These are phyloP conservation scores for Aspergillus hiratsukae DNA, from an alignment of 2,329 filamentous ascomycete species.

Conservation along the genomic window DNA sequence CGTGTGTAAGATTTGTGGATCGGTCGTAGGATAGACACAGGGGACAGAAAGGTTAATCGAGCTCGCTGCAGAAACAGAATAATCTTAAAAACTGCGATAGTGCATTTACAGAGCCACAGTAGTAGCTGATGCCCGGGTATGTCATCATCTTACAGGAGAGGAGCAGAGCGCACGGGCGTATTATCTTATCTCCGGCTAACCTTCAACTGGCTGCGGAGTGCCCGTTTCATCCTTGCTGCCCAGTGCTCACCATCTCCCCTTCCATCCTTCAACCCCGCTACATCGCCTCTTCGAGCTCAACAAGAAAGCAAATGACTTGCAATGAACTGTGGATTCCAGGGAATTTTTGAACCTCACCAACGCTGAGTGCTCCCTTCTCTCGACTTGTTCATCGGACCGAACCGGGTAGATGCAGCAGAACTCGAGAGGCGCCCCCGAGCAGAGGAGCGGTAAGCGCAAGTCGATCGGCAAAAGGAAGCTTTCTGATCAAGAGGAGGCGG, in stretches of 20 bases:
- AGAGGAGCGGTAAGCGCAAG: constrained; percentile 42
- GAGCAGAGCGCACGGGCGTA: constrained; percentile 12
- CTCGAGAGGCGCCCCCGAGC: constrained; percentile 34
- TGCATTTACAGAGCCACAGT: too few relatives aligned
- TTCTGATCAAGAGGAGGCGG: constrained; percentile 29
- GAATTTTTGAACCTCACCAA: constrained; percentile 14
- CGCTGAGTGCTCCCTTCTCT: constrained; percentile 18
- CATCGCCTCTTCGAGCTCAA: constrained; percentile 1
- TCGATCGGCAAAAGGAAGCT: constrained; percentile 41
- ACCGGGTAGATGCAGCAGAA: constrained; percentile 43
- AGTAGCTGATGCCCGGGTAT: background rate
- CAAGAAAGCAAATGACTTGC: constrained; percentile 4
- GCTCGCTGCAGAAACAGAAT: too few relatives aligned
- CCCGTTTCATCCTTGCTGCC: constrained; percentile 5
- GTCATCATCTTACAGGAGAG: background rate
- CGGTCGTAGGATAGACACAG: background rate
- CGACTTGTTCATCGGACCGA: constrained; percentile 19
- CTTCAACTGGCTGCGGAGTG: constrained; percentile 11
- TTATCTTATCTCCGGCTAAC: constrained; percentile 29
- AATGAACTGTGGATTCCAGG: constrained; percentile 14
- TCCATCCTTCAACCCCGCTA: constrained; percentile 1
- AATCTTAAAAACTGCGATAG: too few relatives aligned
- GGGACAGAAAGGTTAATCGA: too few relatives aligned
- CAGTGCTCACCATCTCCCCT: background rate
- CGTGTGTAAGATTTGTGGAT: background rate